Evolutionary conservation across 2,329 filamentous ascomycete genomes (phyloP).

Genomic region (Aaosphaeria arxii): DNA sequence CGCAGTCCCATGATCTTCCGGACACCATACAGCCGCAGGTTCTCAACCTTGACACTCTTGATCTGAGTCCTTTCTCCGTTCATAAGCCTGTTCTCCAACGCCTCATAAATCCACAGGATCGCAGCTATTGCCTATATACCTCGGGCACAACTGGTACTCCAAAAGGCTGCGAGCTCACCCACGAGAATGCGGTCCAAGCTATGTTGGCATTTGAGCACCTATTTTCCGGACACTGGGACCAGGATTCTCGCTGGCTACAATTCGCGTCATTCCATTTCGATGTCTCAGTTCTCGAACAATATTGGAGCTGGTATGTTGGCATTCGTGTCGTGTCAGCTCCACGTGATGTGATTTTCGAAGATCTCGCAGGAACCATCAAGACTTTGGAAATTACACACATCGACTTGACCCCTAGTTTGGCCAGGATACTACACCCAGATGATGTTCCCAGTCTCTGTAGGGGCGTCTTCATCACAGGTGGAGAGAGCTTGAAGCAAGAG

Average conservation of each 20-base stretch:
- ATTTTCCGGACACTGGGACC: constrained; percentile 72
- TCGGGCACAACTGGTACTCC: constrained; percentile 84
- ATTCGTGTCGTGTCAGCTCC: constrained; percentile 81
- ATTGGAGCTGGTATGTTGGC: constrained; percentile 92
- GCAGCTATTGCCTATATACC: constrained; percentile 83
- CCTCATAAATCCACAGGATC: constrained; percentile 48
- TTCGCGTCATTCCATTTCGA: constrained; percentile 96
- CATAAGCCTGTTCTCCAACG: constrained; percentile 25
- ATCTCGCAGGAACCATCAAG: constrained; percentile 71
- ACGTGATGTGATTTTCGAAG: constrained; percentile 80
- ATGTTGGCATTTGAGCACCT: constrained; percentile 82
- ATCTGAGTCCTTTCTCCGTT: constrained; percentile 32
- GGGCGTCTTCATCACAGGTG: constrained; percentile 91
- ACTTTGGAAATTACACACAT: constrained; percentile 80
- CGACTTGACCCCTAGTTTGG: constrained; percentile 85
- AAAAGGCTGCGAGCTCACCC: constrained; percentile 84
- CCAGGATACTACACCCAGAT: constrained; percentile 71
- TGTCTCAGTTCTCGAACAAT: constrained; percentile 88
- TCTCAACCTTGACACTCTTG: constrained; percentile 46
- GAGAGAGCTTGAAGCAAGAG: constrained; percentile 83
- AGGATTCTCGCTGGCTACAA: constrained; percentile 77
- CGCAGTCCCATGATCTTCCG: constrained; percentile 40
- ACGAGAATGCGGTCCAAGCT: constrained; percentile 84
- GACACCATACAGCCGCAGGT: constrained; percentile 35
- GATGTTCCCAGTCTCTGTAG: constrained; percentile 76